Base-by-base conservation (phyloP, 108 stramenopile genomes). In the Epipyxis sp. region DNA sequence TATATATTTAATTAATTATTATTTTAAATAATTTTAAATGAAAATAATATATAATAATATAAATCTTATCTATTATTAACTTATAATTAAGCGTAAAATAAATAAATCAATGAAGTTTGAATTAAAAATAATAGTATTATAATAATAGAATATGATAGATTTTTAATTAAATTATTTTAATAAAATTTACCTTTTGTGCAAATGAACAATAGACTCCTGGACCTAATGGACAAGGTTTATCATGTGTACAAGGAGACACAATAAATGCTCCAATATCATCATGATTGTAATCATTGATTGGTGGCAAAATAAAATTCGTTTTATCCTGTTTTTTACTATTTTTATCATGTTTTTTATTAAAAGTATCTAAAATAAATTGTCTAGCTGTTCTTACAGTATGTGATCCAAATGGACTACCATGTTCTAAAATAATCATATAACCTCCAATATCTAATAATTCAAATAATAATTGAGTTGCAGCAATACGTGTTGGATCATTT, bases 171-270 rank as follows among this genome's bases (percentile, higher is more conserved):
- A n/a, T n/a, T n/a, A n/a, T n/a, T n/a, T n/a, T n/a, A n/a, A n/a
- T n/a, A n/a, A n/a, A n/a, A n/a, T 27, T 29, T 13, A 57, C 71
- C 3, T 42, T 37, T 42, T 74, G 71, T 37, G 32, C 3, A 32
- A 74, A 74, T 42, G 71, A 34, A 37, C 71, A 74, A 37, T 25
- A 34, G 3, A 6, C 29, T 27, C 71, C 71, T 57, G 44, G 13
- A 32, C 6, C 40, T 37, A 74, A 37, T 13, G 71, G 71, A 42
- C 71, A 74, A 43, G 42, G 41, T 42, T 57, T 42, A 37, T 74
- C 71, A 42, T 74, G 71, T 57, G 71, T 74, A 42, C 71, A 74
- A 39, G 71, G 71, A 27, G 71, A 13, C 6, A 74, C 3, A 6
- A 37, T 25, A 27, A 10, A 32, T 3, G 50, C 71, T 27, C 25